Conservation (phyloP, 768 basidiomycete species). For the Rhizopogon rudus region DNA sequence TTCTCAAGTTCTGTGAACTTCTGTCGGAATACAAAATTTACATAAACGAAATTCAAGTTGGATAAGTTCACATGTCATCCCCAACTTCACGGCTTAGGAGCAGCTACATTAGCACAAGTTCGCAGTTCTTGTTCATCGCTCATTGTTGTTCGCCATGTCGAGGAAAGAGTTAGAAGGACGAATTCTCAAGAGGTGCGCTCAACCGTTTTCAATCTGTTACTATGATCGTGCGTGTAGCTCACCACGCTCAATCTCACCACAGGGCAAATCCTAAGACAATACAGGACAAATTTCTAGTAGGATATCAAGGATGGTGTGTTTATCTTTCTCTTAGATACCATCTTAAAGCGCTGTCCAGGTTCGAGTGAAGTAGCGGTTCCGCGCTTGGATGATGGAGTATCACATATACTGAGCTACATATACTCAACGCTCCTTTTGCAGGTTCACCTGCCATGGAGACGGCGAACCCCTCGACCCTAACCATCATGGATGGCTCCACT, state of each 20-base stretch:
- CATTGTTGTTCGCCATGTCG: not conserved
- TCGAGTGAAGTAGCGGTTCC: not conserved
- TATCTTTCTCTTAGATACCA: not conserved
- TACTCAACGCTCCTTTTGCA: conserved; percentile 24
- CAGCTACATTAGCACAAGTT: too few species aligned
- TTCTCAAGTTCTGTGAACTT: too few species aligned
- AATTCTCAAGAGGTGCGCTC: conserved; percentile 7
- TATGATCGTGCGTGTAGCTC: not conserved
- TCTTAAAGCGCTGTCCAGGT: not conserved
- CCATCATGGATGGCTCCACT: conserved; percentile 86
- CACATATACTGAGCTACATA: not conserved
- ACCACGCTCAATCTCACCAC: not conserved
- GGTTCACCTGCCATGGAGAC: conserved; percentile 72
- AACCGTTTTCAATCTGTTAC: not conserved
- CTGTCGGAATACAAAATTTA: too few species aligned
- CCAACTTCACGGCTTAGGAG: not conserved
- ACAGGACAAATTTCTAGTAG: conserved; percentile 79
- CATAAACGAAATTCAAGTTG: too few species aligned
- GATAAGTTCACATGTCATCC: too few species aligned
- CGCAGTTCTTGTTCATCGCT: not conserved
- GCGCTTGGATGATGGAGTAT: not conserved
- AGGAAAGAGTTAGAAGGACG: not conserved
- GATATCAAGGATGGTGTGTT: conserved; percentile 82
- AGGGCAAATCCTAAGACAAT: conserved; percentile 73
- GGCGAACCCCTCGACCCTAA: conserved; percentile 63